Evolutionary conservation across 2,329 filamentous ascomycete genomes (phyloP).

Genomic region (Graphium sp.): DNA sequence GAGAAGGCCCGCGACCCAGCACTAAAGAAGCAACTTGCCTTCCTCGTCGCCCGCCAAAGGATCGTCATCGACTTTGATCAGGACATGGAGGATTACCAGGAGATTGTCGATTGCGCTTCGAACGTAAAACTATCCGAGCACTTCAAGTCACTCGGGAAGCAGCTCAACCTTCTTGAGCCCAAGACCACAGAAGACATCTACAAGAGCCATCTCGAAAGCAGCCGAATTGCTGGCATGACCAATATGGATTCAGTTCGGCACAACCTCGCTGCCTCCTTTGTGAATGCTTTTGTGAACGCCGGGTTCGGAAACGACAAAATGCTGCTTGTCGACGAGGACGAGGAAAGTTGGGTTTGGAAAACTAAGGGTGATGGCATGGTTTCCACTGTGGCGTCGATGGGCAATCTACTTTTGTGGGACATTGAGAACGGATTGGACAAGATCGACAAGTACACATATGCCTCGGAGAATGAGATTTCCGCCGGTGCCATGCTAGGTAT

Average conservation of each 20-base stretch:
- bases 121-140: conserved; percentile 81
- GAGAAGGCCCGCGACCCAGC: conserved; percentile 63
- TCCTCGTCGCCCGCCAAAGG: conserved; percentile 80
- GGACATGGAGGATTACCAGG: conserved; percentile 50
- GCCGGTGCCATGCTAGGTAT: conserved; percentile 86
- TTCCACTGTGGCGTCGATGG: conserved; percentile 85
- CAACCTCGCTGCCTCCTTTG: conserved; percentile 89
- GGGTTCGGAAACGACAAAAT: conserved; percentile 94
- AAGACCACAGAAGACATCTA: conserved; percentile 98
- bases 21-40: conserved; percentile 84
- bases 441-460: conserved; percentile 86
- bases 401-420: conserved; percentile 85
- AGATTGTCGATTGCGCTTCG: conserved; percentile 67
- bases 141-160: conserved; percentile 87
- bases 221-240: conserved; percentile 77
- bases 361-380: conserved; percentile 97
- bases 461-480: conserved; percentile 53
- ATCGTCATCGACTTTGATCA: conserved; percentile 61
- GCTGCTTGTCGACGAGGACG: conserved; percentile 82
- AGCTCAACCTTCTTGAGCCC: conserved; percentile 90
- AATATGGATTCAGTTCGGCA: conserved; percentile 92
- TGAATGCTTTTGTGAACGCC: conserved; percentile 93
- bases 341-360: conserved; percentile 96
- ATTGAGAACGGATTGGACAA: conserved; percentile 83
- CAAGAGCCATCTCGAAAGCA: conserved; percentile 96